Conservation (phyloP, 2,329 filamentous ascomycete genomes). For the Aspergillus fumigatiaffinis region DNA sequence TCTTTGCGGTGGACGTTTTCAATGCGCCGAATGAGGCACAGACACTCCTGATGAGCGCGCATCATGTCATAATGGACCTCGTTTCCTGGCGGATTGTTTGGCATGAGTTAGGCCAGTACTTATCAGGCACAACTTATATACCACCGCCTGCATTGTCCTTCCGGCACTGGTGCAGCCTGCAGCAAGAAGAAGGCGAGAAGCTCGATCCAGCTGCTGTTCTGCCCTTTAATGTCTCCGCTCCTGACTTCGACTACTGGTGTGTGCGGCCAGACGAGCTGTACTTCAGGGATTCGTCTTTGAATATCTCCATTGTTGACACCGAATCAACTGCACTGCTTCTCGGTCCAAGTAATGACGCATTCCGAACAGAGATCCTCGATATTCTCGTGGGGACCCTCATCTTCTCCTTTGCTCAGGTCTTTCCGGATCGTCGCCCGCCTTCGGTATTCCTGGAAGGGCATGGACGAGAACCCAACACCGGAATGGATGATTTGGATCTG, state of each 20-base stretch:
- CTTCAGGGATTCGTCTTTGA: too few species aligned
- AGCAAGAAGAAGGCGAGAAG: conserved; percentile 44
- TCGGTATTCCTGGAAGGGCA: conserved; percentile 20
- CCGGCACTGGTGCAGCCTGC: conserved; percentile 2
- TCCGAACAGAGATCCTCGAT: conserved; percentile 18
- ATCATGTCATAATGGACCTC: conserved; percentile 12
- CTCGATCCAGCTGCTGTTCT: not conserved
- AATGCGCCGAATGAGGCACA: not conserved
- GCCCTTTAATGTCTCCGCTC: not conserved
- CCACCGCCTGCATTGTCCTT: conserved; percentile 18
- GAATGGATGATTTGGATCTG: conserved; percentile 10
- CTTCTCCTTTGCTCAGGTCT: conserved; percentile 14
- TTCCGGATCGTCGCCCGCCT: conserved; percentile 13
- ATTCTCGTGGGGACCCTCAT: conserved; percentile 17
- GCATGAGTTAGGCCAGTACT: conserved; percentile 5
- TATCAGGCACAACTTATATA: conserved; percentile 45
- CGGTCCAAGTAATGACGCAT: not conserved
- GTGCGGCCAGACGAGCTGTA: conserved; percentile 24
- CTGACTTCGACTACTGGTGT: not conserved
- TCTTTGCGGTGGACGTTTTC: conserved; percentile 1
- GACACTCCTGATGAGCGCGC: conserved; percentile 1
- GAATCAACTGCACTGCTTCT: conserved; percentile 10
- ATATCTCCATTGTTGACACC: conserved; percentile 12
- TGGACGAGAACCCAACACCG: conserved; percentile 17
- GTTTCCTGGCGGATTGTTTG: conserved; percentile 14